Conservation (phyloP, 2,329 filamentous ascomycete genomes). For the Neonectria hederae region DNA sequence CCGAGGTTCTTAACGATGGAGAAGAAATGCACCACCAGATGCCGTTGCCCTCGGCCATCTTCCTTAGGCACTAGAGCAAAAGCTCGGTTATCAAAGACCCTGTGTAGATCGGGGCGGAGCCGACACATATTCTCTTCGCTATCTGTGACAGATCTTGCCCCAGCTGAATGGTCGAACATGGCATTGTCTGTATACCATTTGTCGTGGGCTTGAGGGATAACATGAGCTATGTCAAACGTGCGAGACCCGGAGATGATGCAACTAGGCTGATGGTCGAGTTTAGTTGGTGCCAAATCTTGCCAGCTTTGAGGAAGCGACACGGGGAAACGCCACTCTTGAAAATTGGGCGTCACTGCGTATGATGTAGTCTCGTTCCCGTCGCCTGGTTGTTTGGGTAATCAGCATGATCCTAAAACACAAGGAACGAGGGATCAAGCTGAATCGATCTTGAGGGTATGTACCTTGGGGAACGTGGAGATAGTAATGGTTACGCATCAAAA, state of each 20-base stretch:
- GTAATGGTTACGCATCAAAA: neutral
- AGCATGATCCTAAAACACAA: neutral
- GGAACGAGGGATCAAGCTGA: neutral
- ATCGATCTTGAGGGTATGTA: neutral
- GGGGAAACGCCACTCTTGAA: neutral
- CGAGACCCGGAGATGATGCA: conserved; percentile 3
- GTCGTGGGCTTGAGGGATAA: neutral
- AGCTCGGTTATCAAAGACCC: neutral
- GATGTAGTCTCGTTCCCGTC: neutral
- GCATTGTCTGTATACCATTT: conserved; percentile 2
- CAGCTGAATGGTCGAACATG: neutral
- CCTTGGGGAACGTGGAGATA: conserved; percentile 1
- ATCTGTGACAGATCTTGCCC: neutral
- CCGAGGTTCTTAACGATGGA: neutral
- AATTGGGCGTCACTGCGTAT: conserved; percentile 6
- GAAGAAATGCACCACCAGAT: conserved; percentile 8
- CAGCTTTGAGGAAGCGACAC: neutral
- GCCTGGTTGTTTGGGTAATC: neutral
- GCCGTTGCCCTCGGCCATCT: neutral
- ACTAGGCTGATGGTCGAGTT: neutral
- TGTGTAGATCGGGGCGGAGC: neutral
- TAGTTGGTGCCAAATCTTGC: neutral
- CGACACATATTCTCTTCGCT: neutral
- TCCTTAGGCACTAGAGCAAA: neutral
- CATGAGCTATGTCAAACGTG: neutral